Evolutionary conservation across 345 rosid genomes (phyloP).

Genomic region (Gossypium thurberi): DNA sequence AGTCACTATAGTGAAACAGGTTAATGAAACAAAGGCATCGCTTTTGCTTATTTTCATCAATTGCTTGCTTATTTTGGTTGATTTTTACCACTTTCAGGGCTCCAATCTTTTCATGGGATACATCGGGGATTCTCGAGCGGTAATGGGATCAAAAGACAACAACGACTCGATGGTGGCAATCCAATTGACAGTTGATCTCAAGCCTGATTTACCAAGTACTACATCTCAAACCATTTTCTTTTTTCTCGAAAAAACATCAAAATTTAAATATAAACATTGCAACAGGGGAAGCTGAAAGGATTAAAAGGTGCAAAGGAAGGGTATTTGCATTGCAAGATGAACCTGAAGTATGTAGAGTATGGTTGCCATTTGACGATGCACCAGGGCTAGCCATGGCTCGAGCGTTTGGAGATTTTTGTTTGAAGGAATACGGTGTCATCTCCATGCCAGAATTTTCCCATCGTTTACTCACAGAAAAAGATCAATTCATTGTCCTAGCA

Average conservation of each 20-base stretch:
- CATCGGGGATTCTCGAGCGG: conserved; percentile 96
- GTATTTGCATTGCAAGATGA: conserved; percentile 99
- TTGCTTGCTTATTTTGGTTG: conserved; percentile 1
- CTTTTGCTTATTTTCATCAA: background rate
- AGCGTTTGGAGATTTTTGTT: conserved; percentile 98
- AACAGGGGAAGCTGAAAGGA: conserved; percentile 93
- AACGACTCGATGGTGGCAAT: conserved; percentile 71
- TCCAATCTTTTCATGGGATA: conserved; percentile 87
- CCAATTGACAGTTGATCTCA: conserved; percentile 93
- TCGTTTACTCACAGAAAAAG: conserved; percentile 68
- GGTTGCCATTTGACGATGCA: conserved; percentile 99
- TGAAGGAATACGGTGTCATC: conserved; percentile 97
- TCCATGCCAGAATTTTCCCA: conserved; percentile 92
- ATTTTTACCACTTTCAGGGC: conserved; percentile 50
- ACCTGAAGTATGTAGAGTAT: conserved; percentile 95
- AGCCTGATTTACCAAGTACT: conserved; percentile 98
- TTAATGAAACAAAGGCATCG: conserved; percentile 7
- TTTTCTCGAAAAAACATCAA: background rate
- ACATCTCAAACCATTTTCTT: conserved; percentile 16
- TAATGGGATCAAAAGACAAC: conserved; percentile 83
- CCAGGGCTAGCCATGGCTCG: conserved; percentile 99
- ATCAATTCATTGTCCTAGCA: conserved; percentile 94
- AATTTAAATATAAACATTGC: background rate
- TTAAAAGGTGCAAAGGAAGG: conserved; percentile 91
- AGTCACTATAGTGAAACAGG: conserved; percentile 87